Percentiles rank a stretch among this genome's conserved stretches.
Evolutionary conservation across 495 filamentous ascomycete species (phyloP).

Genomic region (Aspergillus bertholletiae): DNA sequence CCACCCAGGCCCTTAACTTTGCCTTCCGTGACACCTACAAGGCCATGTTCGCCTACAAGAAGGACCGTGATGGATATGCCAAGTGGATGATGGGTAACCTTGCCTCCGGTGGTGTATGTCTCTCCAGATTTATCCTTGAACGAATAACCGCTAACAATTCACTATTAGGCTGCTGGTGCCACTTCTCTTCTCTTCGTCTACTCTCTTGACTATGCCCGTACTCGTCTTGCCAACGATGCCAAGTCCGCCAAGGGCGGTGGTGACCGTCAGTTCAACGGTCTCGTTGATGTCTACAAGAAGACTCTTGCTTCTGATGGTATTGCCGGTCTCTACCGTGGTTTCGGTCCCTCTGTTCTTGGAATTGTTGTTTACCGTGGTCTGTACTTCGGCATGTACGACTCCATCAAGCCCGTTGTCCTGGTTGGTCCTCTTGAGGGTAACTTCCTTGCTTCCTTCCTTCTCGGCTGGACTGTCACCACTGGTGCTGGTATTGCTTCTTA

Average conservation of each 20-base stretch:
- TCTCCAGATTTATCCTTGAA: background rate
- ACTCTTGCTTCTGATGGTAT: conserved; percentile 97
- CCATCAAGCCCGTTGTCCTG: conserved; percentile 97
- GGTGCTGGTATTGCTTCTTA: conserved; percentile 99
- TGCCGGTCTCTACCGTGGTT: conserved; percentile 99
- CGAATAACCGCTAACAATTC: conserved; percentile 23
- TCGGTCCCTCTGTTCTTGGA: conserved; percentile 97
- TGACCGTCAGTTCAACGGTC: conserved; percentile 99
- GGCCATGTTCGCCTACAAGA: conserved; percentile 99
- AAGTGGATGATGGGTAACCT: conserved; percentile 99
- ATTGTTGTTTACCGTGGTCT: conserved; percentile 99
- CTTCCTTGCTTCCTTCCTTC: conserved; percentile 97
- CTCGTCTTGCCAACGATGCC: conserved; percentile 99
- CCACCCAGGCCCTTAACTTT: conserved; percentile 99
- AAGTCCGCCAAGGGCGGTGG: conserved; percentile 94
- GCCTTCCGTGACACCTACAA: conserved; percentile 99
- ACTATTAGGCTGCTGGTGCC: conserved; percentile 88
- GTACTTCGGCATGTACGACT: conserved; percentile 99
- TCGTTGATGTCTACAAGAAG: conserved; percentile 99
- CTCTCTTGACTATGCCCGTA: conserved; percentile 99
- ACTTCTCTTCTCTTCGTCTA: conserved; percentile 99
- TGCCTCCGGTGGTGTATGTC: conserved; percentile 97
- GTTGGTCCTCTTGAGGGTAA: conserved; percentile 89
- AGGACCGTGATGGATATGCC: conserved; percentile 94
- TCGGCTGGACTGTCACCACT: conserved; percentile 99